These are phyloP conservation scores for Hortiboletus campestris DNA, from an alignment of 768 basidiomycete species.

Conservation along the genomic window DNA sequence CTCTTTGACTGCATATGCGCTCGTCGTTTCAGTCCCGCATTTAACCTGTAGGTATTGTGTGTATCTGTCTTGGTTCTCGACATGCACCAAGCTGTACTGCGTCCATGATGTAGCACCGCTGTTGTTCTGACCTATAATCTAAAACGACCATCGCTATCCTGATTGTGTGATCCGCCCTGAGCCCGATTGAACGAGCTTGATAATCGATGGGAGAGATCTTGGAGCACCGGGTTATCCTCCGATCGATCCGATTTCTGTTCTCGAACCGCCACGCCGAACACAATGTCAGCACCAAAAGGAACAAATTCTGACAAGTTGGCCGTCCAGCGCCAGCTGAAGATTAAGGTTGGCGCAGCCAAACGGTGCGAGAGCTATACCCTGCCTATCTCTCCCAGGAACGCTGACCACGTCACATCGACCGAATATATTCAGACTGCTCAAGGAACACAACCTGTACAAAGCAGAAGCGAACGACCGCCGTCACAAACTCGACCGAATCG, in stretches of 20 bases:
- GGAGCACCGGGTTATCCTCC: background rate
- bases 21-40: conserved; percentile 25
- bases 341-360: conserved; percentile 65
- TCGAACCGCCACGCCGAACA: conserved; percentile 10
- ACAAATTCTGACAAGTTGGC: conserved; percentile 27
- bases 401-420: conserved; percentile 12
- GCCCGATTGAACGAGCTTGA: background rate
- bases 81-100: conserved; percentile 32
- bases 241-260: background rate
- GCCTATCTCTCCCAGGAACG: conserved; percentile 10
- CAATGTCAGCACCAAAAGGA: conserved; percentile 17
- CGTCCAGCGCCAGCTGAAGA: conserved; percentile 67
- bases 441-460: conserved; percentile 66
- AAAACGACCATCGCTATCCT: conserved; percentile 22
- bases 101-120: conserved; percentile 32
- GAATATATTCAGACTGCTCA: conserved; percentile 48
- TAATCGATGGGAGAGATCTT: conserved; percentile 2
- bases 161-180: background rate
- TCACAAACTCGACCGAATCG: conserved; percentile 58
- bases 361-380: conserved; percentile 45
- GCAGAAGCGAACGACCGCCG: conserved; percentile 62
- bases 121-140: conserved; percentile 26
- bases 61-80: conserved; percentile 28
- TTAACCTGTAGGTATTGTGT: conserved; percentile 33
- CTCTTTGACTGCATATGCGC: conserved; percentile 22